Evolutionary conservation across 352 stramenopile genomes (phyloP).

Genomic region (Globisporangium cederbergense): DNA sequence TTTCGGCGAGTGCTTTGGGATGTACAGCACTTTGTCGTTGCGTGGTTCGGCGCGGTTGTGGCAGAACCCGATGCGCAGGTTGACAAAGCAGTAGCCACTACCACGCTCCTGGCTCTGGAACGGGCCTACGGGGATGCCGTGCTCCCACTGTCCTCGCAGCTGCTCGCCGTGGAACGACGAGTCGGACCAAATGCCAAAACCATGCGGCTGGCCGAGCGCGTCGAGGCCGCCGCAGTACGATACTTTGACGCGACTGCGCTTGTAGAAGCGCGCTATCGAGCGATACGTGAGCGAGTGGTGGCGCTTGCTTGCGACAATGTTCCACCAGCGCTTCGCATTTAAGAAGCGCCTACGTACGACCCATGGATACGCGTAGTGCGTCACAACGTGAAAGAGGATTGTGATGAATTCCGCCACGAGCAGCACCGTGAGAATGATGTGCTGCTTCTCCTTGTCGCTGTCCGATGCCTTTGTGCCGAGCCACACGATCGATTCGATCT

Average conservation of each 20-base stretch:
- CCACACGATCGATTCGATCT: conserved; percentile 19
- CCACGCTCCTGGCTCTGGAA: conserved; percentile 57
- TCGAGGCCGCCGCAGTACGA: conserved; percentile 54
- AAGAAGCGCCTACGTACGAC: conserved; percentile 33
- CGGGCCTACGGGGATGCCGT: conserved; percentile 57
- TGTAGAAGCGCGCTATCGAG: conserved; percentile 24
- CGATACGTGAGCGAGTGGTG: conserved; percentile 31
- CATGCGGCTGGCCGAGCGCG: conserved; percentile 38
- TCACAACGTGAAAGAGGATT: conserved; percentile 36
- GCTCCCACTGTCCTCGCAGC: conserved; percentile 45
- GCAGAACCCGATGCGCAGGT: conserved; percentile 52
- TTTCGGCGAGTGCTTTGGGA: conserved; percentile 16
- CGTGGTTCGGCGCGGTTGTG: conserved; percentile 25
- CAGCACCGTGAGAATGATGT: conserved; percentile 28
- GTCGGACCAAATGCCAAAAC: conserved; percentile 59
- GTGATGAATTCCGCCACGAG: conserved; percentile 40
- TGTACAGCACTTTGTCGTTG: conserved; percentile 13
- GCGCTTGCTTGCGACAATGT: conserved; percentile 17
- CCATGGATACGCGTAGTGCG: conserved; percentile 52
- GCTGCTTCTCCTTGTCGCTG: conserved; percentile 21
- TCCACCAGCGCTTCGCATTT: conserved; percentile 35
- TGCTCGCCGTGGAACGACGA: conserved; percentile 61
- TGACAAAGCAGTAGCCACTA: conserved; percentile 57
- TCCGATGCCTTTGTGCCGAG: conserved; percentile 28
- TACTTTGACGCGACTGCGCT: conserved; percentile 27